These are phyloP conservation scores for Pyrenula aspistea DNA, from an alignment of 495 filamentous ascomycete genomes.

Conservation along the genomic window DNA sequence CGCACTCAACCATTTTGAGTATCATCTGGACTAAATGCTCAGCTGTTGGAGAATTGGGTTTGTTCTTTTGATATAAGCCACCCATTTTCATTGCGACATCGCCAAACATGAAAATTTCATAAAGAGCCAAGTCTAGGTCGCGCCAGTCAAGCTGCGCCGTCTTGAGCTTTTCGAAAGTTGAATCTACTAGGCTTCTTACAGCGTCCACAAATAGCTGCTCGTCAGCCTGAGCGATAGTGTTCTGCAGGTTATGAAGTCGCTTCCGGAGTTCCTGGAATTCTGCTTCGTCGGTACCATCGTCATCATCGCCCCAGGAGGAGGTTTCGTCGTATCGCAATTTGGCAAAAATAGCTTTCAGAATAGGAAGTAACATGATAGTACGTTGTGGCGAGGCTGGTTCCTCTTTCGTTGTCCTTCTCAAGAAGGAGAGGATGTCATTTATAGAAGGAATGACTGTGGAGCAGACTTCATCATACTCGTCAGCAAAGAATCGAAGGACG, in stretches of 20 bases:
- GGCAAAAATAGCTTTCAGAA: constrained; percentile 77
- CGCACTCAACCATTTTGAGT: constrained; percentile 83
- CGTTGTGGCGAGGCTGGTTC: constrained; percentile 54
- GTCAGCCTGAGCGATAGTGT: constrained; percentile 75
- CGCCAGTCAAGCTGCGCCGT: constrained; percentile 77
- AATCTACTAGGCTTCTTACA: constrained; percentile 70
- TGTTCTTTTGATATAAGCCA: constrained; percentile 70
- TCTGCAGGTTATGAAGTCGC: constrained; percentile 75
- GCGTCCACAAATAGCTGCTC: constrained; percentile 74
- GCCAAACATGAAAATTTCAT: constrained; percentile 95
- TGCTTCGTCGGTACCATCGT: constrained; percentile 93
- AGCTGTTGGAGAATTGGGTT: constrained; percentile 60
- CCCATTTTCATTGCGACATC: constrained; percentile 78
- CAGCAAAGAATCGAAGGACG: constrained; percentile 84
- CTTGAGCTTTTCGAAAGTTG: constrained; percentile 66
- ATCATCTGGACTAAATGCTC: constrained; percentile 81
- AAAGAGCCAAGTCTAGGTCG: constrained; percentile 87
- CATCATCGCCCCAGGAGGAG: constrained; percentile 84
- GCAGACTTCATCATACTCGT: constrained; percentile 96
- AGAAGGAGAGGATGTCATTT: constrained; percentile 76
- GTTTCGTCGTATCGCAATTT: constrained; percentile 98
- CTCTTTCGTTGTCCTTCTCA: constrained; percentile 61
- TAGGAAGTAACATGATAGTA: constrained; percentile 64
- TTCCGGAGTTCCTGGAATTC: constrained; percentile 94
- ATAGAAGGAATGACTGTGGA: constrained; percentile 86